Conservation (phyloP, 1,284 basidiomycete species). For the Moesziomyces aphidis region DNA sequence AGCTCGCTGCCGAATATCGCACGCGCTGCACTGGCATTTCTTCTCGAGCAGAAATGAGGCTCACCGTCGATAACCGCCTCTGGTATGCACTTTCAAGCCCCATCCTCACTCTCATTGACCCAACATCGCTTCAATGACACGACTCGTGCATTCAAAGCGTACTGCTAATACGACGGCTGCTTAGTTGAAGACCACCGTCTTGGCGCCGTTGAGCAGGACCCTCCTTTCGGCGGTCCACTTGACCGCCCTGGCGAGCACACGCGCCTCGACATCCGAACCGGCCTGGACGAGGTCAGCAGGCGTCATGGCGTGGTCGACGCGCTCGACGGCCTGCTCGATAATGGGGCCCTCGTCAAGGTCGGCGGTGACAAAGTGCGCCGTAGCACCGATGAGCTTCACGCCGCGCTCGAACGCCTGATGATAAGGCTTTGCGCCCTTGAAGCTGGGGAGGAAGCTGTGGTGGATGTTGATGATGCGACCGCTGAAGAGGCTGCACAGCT, state of each 20-base stretch:
- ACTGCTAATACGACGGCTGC: too few relatives aligned
- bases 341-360: conserved; percentile 67
- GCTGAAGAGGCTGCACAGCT: conserved; percentile 54
- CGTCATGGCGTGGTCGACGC: conserved; percentile 59
- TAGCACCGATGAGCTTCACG: conserved; percentile 66
- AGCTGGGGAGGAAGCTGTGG: conserved; percentile 65
- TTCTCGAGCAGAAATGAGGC: too few relatives aligned
- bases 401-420: conserved; percentile 65
- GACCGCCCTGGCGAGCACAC: conserved; percentile 63
- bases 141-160: too few relatives aligned
- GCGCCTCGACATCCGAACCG: conserved; percentile 61
- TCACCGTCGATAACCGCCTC: too few relatives aligned
- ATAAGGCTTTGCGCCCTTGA: conserved; percentile 65
- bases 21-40: too few relatives aligned
- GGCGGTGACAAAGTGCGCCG: conserved; percentile 63
- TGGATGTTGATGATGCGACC: conserved; percentile 66
- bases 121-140: background rate
- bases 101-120: background rate
- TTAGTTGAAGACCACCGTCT: conserved; percentile 65
- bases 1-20: background rate
- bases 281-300: conserved; percentile 57
- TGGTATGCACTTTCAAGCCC: too few relatives aligned
- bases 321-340: conserved; percentile 65
- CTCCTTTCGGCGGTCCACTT: conserved; percentile 63
- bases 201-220: conserved; percentile 62